phyloP scores from a whole-genome alignment of 1,284 basidiomycete genomes.

The Puccinia hordei region DNA sequence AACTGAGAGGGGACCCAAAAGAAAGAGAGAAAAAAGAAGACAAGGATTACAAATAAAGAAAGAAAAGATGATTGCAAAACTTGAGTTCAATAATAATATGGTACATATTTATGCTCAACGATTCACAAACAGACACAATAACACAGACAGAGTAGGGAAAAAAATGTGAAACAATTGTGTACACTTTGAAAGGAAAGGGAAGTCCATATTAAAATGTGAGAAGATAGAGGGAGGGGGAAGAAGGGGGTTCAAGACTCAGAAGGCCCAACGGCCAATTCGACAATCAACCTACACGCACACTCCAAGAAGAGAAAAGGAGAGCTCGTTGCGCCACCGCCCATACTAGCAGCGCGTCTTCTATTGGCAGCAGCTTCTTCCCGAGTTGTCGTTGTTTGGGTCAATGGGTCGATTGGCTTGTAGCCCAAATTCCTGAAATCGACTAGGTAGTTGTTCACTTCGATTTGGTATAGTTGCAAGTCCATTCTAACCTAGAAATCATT shows the following conservation, averaged over 20 bases:
- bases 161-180: neutral
- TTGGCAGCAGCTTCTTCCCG: constrained; percentile 28
- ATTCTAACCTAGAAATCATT: constrained; percentile 71
- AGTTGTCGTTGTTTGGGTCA: constrained; percentile 26
- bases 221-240: too few species aligned
- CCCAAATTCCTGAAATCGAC: constrained; percentile 98
- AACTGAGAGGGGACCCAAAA: constrained; percentile 5
- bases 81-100: neutral
- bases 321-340: constrained; percentile 66
- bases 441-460: constrained; percentile 92
- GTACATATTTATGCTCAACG: constrained; percentile 2
- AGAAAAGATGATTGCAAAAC: neutral
- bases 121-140: neutral
- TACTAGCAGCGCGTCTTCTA: constrained; percentile 44
- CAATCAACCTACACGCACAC: constrained; percentile 72
- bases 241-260: constrained; percentile 25
- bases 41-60: neutral
- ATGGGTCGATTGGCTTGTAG: constrained; percentile 69
- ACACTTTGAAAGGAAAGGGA: neutral
- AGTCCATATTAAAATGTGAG: neutral
- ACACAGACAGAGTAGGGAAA: neutral
- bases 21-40: neutral
- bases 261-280: constrained; percentile 61
- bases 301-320: constrained; percentile 97
- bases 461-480: constrained; percentile 95